These are phyloP conservation scores for Alnus rubra DNA, from an alignment of 306 rosid genomes.

Conservation along the genomic window DNA sequence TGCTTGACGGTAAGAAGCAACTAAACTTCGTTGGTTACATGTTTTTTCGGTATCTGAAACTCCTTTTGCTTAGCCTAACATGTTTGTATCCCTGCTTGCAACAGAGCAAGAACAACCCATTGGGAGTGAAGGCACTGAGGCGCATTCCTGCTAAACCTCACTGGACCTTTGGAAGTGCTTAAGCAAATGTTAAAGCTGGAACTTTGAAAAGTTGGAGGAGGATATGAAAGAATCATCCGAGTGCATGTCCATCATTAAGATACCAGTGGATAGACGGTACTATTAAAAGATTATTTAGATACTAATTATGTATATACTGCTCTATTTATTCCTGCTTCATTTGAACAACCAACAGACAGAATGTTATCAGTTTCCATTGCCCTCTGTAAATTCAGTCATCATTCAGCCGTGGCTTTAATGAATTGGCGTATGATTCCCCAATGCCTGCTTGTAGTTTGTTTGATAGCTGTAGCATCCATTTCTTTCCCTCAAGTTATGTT, in stretches of 20 bases:
- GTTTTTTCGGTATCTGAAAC: neutral
- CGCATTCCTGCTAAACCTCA: constrained; percentile 63
- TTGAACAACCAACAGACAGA: constrained; percentile 16
- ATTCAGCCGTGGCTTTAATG: constrained; percentile 22
- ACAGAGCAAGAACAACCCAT: constrained; percentile 72
- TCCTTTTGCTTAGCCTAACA: neutral
- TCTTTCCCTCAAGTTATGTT: too few species aligned
- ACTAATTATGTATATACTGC: constrained; percentile 51
- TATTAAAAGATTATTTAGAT: constrained; percentile 29
- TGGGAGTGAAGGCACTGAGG: constrained; percentile 80
- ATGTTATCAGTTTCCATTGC: constrained; percentile 27
- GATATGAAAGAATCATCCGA: constrained; percentile 30
- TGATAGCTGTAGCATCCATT: neutral
- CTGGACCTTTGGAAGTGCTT: constrained; percentile 54
- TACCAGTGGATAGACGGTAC: constrained; percentile 24
- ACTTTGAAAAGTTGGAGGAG: constrained; percentile 26
- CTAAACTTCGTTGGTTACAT: neutral
- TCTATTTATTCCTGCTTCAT: constrained; percentile 38
- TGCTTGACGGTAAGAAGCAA: constrained; percentile 55
- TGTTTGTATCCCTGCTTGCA: constrained; percentile 20
- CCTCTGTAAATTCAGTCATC: constrained; percentile 29
- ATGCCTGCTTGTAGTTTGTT: neutral
- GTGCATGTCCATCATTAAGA: constrained; percentile 31
- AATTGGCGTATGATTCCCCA: constrained; percentile 7
- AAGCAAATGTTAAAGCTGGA: constrained; percentile 17